Evolutionary conservation across 108 stramenopile species (phyloP), one percentile per base, ranked within the genome.

Genomic region (Stephanodiscus triporus): DNA sequence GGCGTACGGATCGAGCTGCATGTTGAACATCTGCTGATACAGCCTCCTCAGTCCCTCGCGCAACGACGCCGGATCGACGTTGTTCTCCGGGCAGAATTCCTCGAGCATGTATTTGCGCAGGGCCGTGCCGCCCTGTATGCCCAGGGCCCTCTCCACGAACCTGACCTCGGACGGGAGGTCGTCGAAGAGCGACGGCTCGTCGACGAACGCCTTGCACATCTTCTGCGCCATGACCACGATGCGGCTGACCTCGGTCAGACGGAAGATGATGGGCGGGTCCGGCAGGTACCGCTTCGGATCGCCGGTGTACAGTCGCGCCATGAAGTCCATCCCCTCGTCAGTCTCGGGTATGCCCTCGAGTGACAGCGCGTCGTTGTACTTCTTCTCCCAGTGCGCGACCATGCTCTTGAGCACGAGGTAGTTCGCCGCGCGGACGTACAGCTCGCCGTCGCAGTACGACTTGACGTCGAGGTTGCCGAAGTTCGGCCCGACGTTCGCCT

Each of bases 351-450:
- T 85, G 11, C 75, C 75, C 61, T 92, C 91, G 29, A 87, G 32
- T 19, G 66, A 83, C 51, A 88, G 68, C 57, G 94, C 91, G 74
- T 95, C 94, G 9, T 80, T 67, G 37, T 88, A 85, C 73, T 95
- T 95, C 78, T 92, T 95, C 72, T 92, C 94, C 91, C 91, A 95
- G 34, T 89, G 88, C 5, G 86, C 86, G 17, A 90, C 88, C 94
- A 95, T 95, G 24, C 91, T 91, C 77, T 95, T 91, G 20, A 95
- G 66, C 6, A 95, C 91, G n/a, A 92, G 63, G 51, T 90, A 95
- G 51, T 78, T 84, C 7, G 89, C 93, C n/a, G 83, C 72, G 6
- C 91, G 81, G 80, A 91, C 86, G 66, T 92, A 91, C 17, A 89
- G 63, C 38, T 90, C 86, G n/a, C 86, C 85, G 36, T 69, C 49